Percentiles rank a stretch among this genome's conserved stretches.
phyloP scores from a whole-genome alignment of 257 asterid genomes.

The Solanum commersonii region DNA sequence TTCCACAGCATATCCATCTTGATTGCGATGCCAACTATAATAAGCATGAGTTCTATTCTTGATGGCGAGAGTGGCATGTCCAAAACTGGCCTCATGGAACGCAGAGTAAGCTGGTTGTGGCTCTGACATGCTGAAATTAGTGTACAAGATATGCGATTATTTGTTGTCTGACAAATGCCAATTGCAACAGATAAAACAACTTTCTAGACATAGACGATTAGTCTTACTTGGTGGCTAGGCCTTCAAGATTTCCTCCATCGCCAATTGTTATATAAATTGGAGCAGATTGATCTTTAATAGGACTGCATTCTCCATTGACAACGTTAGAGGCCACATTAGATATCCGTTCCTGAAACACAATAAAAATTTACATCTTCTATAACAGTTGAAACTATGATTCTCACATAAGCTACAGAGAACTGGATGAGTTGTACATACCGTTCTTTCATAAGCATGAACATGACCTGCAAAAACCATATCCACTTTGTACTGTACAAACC shows the following conservation, averaged over 20 bases:
- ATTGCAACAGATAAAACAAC: background rate
- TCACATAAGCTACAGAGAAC: background rate
- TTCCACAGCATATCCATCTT: constrained; percentile 56
- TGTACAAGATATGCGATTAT: background rate
- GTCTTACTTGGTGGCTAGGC: constrained; percentile 49
- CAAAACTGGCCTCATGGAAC: constrained; percentile 81
- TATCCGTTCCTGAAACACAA: constrained; percentile 35
- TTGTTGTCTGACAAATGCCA: background rate
- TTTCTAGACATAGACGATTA: background rate
- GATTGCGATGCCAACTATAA: constrained; percentile 78
- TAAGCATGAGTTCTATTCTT: constrained; percentile 73
- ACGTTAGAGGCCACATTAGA: constrained; percentile 53
- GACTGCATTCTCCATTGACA: constrained; percentile 47
- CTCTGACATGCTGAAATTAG: constrained; percentile 56
- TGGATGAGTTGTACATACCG: constrained; percentile 5
- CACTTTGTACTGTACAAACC: constrained; percentile 73
- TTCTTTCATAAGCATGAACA: constrained; percentile 90
- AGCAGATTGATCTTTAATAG: constrained; percentile 36
- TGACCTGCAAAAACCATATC: constrained; percentile 90
- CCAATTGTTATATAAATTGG: constrained; percentile 60
- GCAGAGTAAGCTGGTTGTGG: constrained; percentile 87
- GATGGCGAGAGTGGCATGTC: constrained; percentile 61
- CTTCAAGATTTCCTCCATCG: constrained; percentile 64
- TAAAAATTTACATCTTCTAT: background rate
- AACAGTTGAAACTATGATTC: background rate